Evolutionary conservation across 371 early-diverging fungal species (phyloP).

Genomic region (Mortierella sp.): DNA sequence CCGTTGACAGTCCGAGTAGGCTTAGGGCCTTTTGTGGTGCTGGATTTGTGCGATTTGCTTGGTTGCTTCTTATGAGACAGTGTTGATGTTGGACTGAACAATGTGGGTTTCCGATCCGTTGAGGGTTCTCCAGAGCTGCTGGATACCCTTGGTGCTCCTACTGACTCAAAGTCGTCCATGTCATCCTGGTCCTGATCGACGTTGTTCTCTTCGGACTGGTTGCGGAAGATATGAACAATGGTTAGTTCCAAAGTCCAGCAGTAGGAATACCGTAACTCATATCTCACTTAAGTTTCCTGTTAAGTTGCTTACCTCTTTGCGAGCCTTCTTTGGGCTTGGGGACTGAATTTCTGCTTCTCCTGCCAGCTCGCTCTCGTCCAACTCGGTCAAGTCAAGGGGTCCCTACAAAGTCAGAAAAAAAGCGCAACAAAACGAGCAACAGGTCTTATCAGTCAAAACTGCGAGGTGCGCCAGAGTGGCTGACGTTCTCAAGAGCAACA

Average conservation of each 20-base stretch:
- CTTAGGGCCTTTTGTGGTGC: slow-evolving; percentile 20
- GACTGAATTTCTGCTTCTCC: slow-evolving; percentile 3
- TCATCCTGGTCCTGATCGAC: slow-evolving; percentile 29
- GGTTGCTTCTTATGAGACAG: slow-evolving; percentile 7
- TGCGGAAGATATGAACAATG: background rate
- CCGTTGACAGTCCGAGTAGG: slow-evolving; percentile 38
- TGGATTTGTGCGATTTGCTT: slow-evolving; percentile 21
- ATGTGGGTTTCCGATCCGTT: background rate
- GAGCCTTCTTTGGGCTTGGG: slow-evolving; percentile 31
- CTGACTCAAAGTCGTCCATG: slow-evolving; percentile 34
- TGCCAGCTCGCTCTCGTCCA: slow-evolving; percentile 29
- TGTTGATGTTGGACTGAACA: slow-evolving; percentile 3
- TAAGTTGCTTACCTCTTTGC: slow-evolving; percentile 29
- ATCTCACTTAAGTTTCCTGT: background rate
- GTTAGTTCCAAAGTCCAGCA: background rate
- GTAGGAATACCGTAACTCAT: background rate
- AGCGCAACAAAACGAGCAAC: background rate
- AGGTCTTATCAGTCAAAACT: background rate
- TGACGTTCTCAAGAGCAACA: background rate
- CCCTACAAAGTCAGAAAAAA: slow-evolving; percentile 10
- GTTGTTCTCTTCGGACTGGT: slow-evolving; percentile 1
- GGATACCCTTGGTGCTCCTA: slow-evolving; percentile 6
- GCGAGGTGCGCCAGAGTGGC: background rate
- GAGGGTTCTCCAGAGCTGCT: background rate
- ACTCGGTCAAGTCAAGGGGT: slow-evolving; percentile 28